Evolutionary conservation across 2,329 filamentous ascomycete species (phyloP), one percentile per base, ranked within the genome.

Genomic region (Neophaeococcomyces mojaviensis): DNA sequence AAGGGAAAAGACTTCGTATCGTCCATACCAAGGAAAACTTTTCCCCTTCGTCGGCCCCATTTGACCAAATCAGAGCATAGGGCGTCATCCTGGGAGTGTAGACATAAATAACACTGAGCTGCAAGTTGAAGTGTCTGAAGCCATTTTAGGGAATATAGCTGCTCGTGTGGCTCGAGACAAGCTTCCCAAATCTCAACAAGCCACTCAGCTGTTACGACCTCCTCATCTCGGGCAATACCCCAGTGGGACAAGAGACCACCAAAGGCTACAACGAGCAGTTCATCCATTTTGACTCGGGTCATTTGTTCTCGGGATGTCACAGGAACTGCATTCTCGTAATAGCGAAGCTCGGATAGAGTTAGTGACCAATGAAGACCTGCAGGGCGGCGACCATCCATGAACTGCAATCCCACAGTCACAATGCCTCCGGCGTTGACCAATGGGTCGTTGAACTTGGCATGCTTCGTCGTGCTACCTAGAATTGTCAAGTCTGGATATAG

Each of bases 381-480:
- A 13, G 47, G 13, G 5, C 38, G 28, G 19, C 22, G 12, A 3
- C n/a, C 18, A 9, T 19, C 18, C 15, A 36, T 32, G 15, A 31
- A 26, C n/a, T 16, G 6, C 12, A 60, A 40, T 5, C 58, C 55
- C n/a, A 58, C 13, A 2, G 55, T 58, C 15, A 58, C 34, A 5
- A 50, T 9, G 9, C 46, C 51, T 5, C 46, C 36, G 3, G 18
- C 13, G 5, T 38, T 18, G n/a, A 56, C 26, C 4, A 56, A 30
- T 20, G 28, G 20, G 46, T 58, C 58, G n/a, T 56, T 34, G n/a
- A 55, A 54, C 8, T 48, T 37, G 5, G 58, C 44, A n/a, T 48
- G 36, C 15, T 38, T 41, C 28, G 58, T 58, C 16, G 58, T 57
- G 70, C 70, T 32, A 75, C 76, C 81, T 79, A 86, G 68, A 83